Conservation (phyloP, 2,329 filamentous ascomycete species). For the Diaporthe sp. region DNA sequence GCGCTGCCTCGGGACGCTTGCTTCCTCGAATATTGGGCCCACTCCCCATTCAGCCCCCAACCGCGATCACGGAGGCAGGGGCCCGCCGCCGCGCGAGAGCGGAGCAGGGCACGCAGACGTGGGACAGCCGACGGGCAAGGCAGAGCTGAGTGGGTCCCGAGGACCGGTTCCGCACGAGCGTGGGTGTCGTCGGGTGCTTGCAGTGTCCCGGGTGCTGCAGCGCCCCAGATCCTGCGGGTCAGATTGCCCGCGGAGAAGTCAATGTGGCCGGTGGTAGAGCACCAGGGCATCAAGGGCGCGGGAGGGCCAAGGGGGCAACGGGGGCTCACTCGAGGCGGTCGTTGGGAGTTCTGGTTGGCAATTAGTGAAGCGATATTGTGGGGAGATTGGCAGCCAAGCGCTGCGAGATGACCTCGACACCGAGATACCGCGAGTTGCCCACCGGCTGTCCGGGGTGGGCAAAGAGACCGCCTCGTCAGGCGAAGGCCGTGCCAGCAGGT, state of each 20-base stretch:
- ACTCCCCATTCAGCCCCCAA: background rate
- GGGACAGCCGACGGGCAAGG: background rate
- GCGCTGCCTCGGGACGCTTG: background rate
- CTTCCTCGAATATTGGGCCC: background rate
- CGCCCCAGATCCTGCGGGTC: background rate
- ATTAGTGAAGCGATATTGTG: slow-evolving; percentile 30
- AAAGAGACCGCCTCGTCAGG: background rate
- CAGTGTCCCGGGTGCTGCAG: slow-evolving; percentile 10
- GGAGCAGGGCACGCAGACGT: slow-evolving; percentile 13
- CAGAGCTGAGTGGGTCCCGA: slow-evolving; percentile 1
- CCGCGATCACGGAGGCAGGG: slow-evolving; percentile 28
- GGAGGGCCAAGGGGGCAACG: no score
- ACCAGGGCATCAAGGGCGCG: background rate
- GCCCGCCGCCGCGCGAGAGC: background rate
- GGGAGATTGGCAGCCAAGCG: slow-evolving; percentile 10
- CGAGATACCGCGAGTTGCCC: slow-evolving; percentile 3
- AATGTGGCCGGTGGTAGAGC: background rate
- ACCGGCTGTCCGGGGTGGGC: background rate
- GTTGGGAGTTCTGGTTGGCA: slow-evolving; percentile 7
- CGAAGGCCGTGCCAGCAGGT: background rate
- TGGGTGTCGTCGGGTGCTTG: slow-evolving; percentile 7
- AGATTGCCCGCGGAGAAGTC: slow-evolving; percentile 8
- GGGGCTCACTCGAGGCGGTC: background rate
- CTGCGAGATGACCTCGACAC: slow-evolving; percentile 17
- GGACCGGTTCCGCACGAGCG: slow-evolving; percentile 9